Conservation (phyloP, 352 stramenopile species). For the Pythium scleroteichum region DNA sequence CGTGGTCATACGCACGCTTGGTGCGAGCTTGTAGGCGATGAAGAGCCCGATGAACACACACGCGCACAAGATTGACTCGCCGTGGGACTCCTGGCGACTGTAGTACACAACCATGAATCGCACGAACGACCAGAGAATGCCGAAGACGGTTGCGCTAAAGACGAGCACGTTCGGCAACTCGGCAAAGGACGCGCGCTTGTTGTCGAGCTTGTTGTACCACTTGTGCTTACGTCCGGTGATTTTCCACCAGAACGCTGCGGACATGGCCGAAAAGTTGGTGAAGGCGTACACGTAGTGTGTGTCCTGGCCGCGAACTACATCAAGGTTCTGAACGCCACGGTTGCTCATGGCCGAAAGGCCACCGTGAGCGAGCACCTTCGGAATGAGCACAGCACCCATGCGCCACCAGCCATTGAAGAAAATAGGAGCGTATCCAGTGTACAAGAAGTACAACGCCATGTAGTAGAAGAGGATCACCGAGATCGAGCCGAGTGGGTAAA, state of each 20-base stretch:
- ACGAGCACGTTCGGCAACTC: slow-evolving; percentile 85
- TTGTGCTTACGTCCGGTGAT: slow-evolving; percentile 67
- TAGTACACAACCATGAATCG: slow-evolving; percentile 83
- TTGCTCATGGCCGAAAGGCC: slow-evolving; percentile 76
- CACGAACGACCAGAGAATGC: slow-evolving; percentile 77
- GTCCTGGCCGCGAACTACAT: slow-evolving; percentile 80
- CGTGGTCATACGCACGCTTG: slow-evolving; percentile 83
- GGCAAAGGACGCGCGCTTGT: slow-evolving; percentile 60
- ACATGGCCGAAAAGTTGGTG: slow-evolving; percentile 75
- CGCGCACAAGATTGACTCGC: slow-evolving; percentile 71
- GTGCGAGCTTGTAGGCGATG: slow-evolving; percentile 74
- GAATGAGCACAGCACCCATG: slow-evolving; percentile 62
- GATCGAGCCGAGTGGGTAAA: slow-evolving; percentile 81
- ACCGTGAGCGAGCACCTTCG: slow-evolving; percentile 76
- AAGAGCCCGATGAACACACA: slow-evolving; percentile 74
- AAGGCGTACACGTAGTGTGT: slow-evolving; percentile 84
- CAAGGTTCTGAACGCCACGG: slow-evolving; percentile 75
- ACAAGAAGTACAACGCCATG: slow-evolving; percentile 86
- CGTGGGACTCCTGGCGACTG: slow-evolving; percentile 69
- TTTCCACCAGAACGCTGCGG: slow-evolving; percentile 82
- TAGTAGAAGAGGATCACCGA: slow-evolving; percentile 83
- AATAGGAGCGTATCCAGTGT: slow-evolving; percentile 82
- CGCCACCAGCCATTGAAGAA: slow-evolving; percentile 74
- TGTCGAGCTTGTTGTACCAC: slow-evolving; percentile 72
- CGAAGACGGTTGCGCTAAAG: slow-evolving; percentile 72